These are phyloP conservation scores for Moricandia moricandioides DNA, from an alignment of 345 rosid species.

Conservation along the genomic window DNA sequence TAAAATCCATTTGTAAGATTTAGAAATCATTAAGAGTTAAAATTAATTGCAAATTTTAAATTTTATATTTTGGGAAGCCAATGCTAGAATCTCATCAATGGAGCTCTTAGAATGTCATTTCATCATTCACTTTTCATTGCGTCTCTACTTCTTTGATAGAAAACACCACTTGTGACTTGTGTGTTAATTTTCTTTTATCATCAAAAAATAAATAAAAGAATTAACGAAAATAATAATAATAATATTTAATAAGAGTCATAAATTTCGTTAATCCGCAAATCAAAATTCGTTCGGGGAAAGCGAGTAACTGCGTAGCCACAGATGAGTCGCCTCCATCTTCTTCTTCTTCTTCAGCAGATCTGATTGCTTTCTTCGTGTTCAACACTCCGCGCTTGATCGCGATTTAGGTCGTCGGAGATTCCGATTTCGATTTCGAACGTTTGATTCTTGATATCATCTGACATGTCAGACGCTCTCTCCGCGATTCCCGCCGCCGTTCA, in stretches of 20 bases:
- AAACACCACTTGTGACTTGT: too few relatives aligned
- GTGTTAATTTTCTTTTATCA: too few relatives aligned
- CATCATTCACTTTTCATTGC: too few relatives aligned
- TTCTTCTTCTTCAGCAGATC: background rate
- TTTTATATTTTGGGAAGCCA: too few relatives aligned
- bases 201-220: too few relatives aligned
- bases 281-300: background rate
- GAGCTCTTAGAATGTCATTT: too few relatives aligned
- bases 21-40: too few relatives aligned
- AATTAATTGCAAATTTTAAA: too few relatives aligned
- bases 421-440: background rate
- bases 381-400: background rate
- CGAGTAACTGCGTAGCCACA: background rate
- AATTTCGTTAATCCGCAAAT: background rate
- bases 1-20: too few relatives aligned
- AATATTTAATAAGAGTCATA: background rate
- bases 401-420: background rate
- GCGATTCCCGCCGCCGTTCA: slow-evolving; percentile 65
- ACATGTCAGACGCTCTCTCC: slow-evolving; percentile 69
- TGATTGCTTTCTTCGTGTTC: background rate
- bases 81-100: too few relatives aligned
- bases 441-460: slow-evolving; percentile 14
- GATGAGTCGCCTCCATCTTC: background rate
- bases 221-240: too few relatives aligned
- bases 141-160: too few relatives aligned